Conservation (phyloP, 2,329 filamentous ascomycete genomes). For the Neofusicoccum parvum region DNA sequence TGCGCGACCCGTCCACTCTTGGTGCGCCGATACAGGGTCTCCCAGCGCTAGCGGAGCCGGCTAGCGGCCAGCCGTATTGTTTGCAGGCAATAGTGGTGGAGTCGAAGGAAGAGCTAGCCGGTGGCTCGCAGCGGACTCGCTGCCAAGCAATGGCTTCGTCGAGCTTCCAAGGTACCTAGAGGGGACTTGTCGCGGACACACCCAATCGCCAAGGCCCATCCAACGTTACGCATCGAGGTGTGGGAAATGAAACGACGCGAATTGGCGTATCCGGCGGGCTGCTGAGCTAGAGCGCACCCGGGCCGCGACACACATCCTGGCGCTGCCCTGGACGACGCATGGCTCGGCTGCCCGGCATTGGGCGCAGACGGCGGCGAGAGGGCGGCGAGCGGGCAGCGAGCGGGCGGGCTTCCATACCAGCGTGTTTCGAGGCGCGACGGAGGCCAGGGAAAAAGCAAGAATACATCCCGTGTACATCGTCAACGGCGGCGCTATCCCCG, state of each 20-base stretch:
- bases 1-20: no score
- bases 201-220: not conserved
- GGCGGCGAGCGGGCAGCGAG: no score
- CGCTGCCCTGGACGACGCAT: no score
- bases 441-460: not conserved
- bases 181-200: not conserved
- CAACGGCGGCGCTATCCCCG: constrained; percentile 14
- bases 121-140: not conserved
- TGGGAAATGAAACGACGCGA: constrained; percentile 5
- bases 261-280: not conserved
- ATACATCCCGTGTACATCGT: not conserved
- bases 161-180: not conserved
- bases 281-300: not conserved
- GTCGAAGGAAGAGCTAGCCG: not conserved
- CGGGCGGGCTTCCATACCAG: not conserved
- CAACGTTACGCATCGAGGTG: not conserved
- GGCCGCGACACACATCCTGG: not conserved
- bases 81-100: not conserved
- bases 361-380: no score
- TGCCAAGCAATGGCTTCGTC: not conserved
- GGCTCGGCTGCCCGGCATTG: no score
- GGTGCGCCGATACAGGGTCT: no score
- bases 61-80: no score
- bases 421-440: not conserved
- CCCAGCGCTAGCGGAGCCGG: no score